Percentiles rank a stretch among this genome's conserved stretches.
These are phyloP conservation scores for Erodium moschatum DNA, from an alignment of 441 rosid species.

Conservation along the genomic window DNA sequence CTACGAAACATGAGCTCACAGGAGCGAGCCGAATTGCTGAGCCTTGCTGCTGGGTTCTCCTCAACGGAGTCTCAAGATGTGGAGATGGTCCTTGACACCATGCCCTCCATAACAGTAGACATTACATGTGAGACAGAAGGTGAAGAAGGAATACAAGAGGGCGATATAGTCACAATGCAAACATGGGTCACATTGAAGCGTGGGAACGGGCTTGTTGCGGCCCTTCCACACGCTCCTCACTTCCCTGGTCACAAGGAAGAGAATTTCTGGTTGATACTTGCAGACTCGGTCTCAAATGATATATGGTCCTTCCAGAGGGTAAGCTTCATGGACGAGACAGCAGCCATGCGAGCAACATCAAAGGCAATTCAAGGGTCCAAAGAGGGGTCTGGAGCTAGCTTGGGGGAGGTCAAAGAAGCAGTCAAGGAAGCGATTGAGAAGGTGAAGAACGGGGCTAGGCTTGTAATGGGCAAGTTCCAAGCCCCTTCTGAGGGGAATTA, in stretches of 20 bases:
- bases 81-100: conserved; percentile 3
- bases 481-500: not conserved
- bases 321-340: not conserved
- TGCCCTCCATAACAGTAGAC: not conserved
- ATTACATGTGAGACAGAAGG: conserved; percentile 2
- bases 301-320: conserved; percentile 6
- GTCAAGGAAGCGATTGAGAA: conserved; percentile 6
- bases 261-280: not conserved
- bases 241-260: conserved; percentile 6
- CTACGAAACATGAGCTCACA: not conserved
- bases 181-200: conserved; percentile 6
- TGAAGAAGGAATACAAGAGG: conserved; percentile 1
- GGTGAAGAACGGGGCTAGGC: conserved; percentile 5
- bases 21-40: not conserved
- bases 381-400: not conserved
- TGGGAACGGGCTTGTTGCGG: not conserved
- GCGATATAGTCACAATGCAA: conserved; percentile 1
- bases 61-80: not conserved
- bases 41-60: conserved; percentile 1
- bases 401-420: not conserved
- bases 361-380: not conserved
- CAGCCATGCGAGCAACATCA: not conserved
- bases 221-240: not conserved
- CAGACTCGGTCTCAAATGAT: conserved; percentile 4
- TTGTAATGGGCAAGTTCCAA: conserved; percentile 1